phyloP scores from a whole-genome alignment of 352 stramenopile genomes.

The Pythium guiyangense region DNA sequence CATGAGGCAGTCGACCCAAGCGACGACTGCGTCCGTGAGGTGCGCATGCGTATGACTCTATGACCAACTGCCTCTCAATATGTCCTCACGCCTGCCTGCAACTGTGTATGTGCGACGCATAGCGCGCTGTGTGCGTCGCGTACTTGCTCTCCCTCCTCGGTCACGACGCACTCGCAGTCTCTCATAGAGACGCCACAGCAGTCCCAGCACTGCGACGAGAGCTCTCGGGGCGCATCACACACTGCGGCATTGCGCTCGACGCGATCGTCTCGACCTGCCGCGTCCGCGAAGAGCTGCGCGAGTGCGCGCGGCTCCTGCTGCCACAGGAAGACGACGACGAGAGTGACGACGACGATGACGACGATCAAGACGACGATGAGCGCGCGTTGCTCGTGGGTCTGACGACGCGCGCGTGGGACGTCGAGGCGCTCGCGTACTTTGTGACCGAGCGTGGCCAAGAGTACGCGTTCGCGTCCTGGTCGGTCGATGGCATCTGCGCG shows the following conservation, averaged over 20 bases:
- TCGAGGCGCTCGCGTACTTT: slow-evolving; percentile 48
- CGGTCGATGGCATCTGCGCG: slow-evolving; percentile 31
- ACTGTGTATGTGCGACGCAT: not conserved
- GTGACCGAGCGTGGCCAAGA: slow-evolving; percentile 40
- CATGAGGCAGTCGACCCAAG: not conserved
- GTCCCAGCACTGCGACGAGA: slow-evolving; percentile 3
- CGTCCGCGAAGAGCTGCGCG: slow-evolving; percentile 48
- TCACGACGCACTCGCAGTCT: slow-evolving; percentile 1
- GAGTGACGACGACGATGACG: slow-evolving; percentile 20
- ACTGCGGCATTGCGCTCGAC: slow-evolving; percentile 27
- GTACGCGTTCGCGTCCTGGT: slow-evolving; percentile 59
- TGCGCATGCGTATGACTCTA: not conserved
- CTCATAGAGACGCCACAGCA: not conserved
- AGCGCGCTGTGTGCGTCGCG: slow-evolving; percentile 29
- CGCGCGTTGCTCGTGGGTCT: slow-evolving; percentile 29
- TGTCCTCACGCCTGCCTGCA: not conserved
- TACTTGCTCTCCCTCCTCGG: slow-evolving; percentile 34
- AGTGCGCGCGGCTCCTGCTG: slow-evolving; percentile 32
- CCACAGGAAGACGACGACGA: slow-evolving; percentile 22
- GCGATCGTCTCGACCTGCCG: slow-evolving; percentile 44
- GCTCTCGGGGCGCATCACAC: slow-evolving; percentile 23
- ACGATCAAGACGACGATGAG: slow-evolving; percentile 17
- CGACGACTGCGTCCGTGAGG: slow-evolving; percentile 14
- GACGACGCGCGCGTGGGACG: slow-evolving; percentile 21
- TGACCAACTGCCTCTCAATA: not conserved